Evolutionary conservation across 2,329 filamentous ascomycete genomes (phyloP).

Genomic region (Sclerotiophoma versabilis): DNA sequence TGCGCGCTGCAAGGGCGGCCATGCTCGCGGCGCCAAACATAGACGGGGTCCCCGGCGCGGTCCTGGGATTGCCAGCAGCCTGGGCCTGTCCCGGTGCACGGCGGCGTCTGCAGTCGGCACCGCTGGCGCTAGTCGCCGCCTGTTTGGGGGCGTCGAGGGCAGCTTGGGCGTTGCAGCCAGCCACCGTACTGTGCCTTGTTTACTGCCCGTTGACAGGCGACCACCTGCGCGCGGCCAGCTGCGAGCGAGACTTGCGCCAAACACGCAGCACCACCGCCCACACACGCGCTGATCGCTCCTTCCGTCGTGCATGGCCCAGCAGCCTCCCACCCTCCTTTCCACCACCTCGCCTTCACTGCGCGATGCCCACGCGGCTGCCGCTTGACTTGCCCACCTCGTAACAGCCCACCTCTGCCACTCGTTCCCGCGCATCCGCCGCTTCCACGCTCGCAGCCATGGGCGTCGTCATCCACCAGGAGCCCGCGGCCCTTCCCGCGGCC

Average conservation of each 20-base stretch:
- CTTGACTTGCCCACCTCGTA: constrained; percentile 11
- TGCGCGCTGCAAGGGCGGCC: constrained; percentile 13
- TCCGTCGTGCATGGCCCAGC: constrained; percentile 10
- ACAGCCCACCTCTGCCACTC: constrained; percentile 36
- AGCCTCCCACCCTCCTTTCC: constrained; percentile 11
- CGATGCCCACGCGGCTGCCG: constrained; percentile 32
- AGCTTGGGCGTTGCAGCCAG: constrained; percentile 20
- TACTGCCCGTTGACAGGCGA: constrained; percentile 22
- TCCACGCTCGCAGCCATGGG: constrained; percentile 63
- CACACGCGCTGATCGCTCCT: constrained; percentile 14
- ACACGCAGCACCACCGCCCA: constrained; percentile 7
- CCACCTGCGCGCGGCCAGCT: neutral
- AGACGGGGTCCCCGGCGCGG: neutral
- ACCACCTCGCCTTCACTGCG: constrained; percentile 14
- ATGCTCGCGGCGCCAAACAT: neutral
- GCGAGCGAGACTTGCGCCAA: neutral
- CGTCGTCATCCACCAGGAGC: constrained; percentile 78
- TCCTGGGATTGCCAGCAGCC: constrained; percentile 6
- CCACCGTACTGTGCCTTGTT: constrained; percentile 29
- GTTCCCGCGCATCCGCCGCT: constrained; percentile 31
- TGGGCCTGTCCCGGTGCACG: constrained; percentile 30
- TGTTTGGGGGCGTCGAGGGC: constrained; percentile 23
- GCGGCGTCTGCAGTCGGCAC: constrained; percentile 26
- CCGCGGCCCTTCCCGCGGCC: constrained; percentile 78
- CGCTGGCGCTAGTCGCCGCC: constrained; percentile 33